phyloP scores from a whole-genome alignment of 2,329 filamentous ascomycete genomes.

The Clarireedia monteithiana region DNA sequence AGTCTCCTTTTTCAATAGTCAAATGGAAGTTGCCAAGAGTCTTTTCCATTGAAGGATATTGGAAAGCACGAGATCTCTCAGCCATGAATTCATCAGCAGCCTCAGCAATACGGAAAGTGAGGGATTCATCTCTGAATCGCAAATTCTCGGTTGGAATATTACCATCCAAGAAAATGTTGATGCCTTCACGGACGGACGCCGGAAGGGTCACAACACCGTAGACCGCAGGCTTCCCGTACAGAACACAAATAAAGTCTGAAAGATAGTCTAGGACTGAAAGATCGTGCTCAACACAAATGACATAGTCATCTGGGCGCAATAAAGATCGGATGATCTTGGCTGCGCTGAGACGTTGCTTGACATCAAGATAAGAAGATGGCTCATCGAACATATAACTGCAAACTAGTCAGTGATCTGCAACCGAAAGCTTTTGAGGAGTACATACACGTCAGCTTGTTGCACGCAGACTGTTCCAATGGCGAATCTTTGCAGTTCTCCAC shows the following conservation, averaged over 20 bases:
- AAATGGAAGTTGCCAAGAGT: slow-evolving; percentile 84
- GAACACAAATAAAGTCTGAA: slow-evolving; percentile 94
- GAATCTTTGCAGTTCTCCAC: slow-evolving; percentile 96
- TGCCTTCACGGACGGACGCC: slow-evolving; percentile 93
- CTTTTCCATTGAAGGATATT: slow-evolving; percentile 88
- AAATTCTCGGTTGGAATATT: slow-evolving; percentile 98
- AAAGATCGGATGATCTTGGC: slow-evolving; percentile 89
- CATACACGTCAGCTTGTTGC: slow-evolving; percentile 83
- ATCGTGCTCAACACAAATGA: slow-evolving; percentile 99
- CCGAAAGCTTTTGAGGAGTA: slow-evolving; percentile 4
- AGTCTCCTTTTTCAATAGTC: slow-evolving; percentile 70
- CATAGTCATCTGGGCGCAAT: slow-evolving; percentile 81
- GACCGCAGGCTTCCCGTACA: slow-evolving; percentile 90
- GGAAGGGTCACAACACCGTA: slow-evolving; percentile 98
- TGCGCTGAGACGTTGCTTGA: slow-evolving; percentile 94
- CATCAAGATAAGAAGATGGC: slow-evolving; percentile 97
- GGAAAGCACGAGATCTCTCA: slow-evolving; percentile 79
- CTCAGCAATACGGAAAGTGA: slow-evolving; percentile 91
- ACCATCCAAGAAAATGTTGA: slow-evolving; percentile 98
- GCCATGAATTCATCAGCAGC: slow-evolving; percentile 79
- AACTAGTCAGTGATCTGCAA: slow-evolving; percentile 1
- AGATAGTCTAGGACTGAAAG: slow-evolving; percentile 97
- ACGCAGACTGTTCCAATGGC: slow-evolving; percentile 94
- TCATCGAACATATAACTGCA: slow-evolving; percentile 95
- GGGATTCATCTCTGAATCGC: slow-evolving; percentile 93